Conservation (phyloP, 2,329 filamentous ascomycete species). For the Camillea tinctor region DNA sequence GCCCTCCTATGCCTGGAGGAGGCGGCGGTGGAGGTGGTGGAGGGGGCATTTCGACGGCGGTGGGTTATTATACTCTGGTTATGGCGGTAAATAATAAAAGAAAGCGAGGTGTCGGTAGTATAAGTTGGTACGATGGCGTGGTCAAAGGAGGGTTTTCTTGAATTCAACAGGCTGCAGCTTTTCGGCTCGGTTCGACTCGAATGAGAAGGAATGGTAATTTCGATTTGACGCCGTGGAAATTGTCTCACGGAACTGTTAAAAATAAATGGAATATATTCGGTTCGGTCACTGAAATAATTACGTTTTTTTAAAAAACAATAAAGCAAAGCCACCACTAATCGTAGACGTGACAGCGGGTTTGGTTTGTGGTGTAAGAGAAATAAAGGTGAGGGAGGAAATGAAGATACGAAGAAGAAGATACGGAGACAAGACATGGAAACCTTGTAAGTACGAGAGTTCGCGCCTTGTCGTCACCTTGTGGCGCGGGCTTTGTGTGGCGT, state of each 20-base stretch:
- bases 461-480: background rate
- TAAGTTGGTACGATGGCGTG: background rate
- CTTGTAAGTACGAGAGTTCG: background rate
- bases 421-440: too few relatives aligned
- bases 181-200: background rate
- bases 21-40: conserved; percentile 71
- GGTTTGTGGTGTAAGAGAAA: background rate
- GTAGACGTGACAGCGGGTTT: background rate
- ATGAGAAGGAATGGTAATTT: background rate
- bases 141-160: background rate
- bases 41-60: conserved; percentile 42
- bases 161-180: background rate
- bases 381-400: background rate
- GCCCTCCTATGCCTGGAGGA: conserved; percentile 53
- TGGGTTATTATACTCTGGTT: background rate
- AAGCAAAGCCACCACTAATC: background rate
- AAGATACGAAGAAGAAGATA: background rate
- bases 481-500: background rate
- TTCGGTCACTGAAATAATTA: background rate
- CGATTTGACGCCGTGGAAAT: too few relatives aligned
- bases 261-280: background rate
- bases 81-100: background rate
- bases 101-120: background rate
- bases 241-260: background rate
- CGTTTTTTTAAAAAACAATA: background rate